Conservation (phyloP, 257 asterid species). For the Rhazya stricta region DNA sequence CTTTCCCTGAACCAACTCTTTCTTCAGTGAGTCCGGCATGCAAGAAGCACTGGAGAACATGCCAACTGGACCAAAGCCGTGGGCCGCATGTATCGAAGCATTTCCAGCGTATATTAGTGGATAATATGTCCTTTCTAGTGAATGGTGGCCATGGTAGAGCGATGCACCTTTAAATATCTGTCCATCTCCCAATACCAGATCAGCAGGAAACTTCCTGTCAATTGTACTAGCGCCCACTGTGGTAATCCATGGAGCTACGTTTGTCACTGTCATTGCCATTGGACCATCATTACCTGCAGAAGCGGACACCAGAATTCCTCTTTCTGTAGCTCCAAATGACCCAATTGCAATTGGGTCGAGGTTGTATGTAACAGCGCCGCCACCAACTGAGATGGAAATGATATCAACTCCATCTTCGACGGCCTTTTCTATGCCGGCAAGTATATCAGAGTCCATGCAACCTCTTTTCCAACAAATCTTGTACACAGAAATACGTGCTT, state of each 20-base stretch:
- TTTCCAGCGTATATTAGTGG: conserved; percentile 64
- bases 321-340: conserved; percentile 72
- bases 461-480: conserved; percentile 82
- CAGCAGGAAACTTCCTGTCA: conserved; percentile 70
- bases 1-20: conserved; percentile 50
- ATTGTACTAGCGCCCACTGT: conserved; percentile 89
- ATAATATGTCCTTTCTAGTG: conserved; percentile 23
- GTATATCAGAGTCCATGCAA: conserved; percentile 78
- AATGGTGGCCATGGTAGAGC: conserved; percentile 36
- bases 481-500: conserved; percentile 66
- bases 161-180: conserved; percentile 52
- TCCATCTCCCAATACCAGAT: conserved; percentile 54
- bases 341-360: conserved; percentile 75
- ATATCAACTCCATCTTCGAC: conserved; percentile 81
- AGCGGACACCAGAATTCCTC: conserved; percentile 63
- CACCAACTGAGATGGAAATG: conserved; percentile 74
- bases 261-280: conserved; percentile 52
- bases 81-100: conserved; percentile 28
- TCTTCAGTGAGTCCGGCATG: conserved; percentile 45
- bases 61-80: conserved; percentile 24
- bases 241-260: conserved; percentile 84
- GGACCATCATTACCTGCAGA: conserved; percentile 93
- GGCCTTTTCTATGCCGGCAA: conserved; percentile 74
- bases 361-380: conserved; percentile 53
- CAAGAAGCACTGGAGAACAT: conserved; percentile 44